phyloP scores from a whole-genome alignment of 257 asterid genomes.

The Solanum ossicruentum region DNA sequence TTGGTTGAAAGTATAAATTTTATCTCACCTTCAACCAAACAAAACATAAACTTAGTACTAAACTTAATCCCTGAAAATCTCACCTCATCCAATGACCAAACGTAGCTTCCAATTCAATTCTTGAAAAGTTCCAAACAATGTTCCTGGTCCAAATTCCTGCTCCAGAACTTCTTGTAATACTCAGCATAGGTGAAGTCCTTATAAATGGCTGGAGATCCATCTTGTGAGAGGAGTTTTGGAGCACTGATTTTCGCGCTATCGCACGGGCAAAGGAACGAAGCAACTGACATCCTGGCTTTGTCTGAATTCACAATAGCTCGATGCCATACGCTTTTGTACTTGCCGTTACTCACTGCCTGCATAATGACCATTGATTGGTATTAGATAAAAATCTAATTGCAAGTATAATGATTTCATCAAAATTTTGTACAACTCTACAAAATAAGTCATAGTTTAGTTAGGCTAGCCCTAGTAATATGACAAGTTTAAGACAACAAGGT shows the following conservation, averaged over 20 bases:
- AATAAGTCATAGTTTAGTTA: no score
- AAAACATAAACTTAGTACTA: background rate
- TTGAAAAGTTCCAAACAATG: slow-evolving; percentile 74
- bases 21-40: background rate
- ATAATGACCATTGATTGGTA: background rate
- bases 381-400: background rate
- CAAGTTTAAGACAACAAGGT: no score
- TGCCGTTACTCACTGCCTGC: slow-evolving; percentile 79
- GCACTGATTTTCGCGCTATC: slow-evolving; percentile 51
- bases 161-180: slow-evolving; percentile 86
- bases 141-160: slow-evolving; percentile 65
- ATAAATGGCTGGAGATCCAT: slow-evolving; percentile 28
- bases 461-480: no score
- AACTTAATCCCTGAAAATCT: background rate
- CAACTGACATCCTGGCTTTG: slow-evolving; percentile 56
- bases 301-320: slow-evolving; percentile 71
- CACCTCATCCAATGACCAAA: background rate
- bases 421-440: no score
- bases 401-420: no score
- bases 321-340: slow-evolving; percentile 83
- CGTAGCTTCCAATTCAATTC: slow-evolving; percentile 13
- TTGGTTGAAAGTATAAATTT: background rate
- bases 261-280: slow-evolving; percentile 85
- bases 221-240: slow-evolving; percentile 37
- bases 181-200: slow-evolving; percentile 58